phyloP scores from a whole-genome alignment of 2,329 filamentous ascomycete genomes.

The Botrytis paeoniae region DNA sequence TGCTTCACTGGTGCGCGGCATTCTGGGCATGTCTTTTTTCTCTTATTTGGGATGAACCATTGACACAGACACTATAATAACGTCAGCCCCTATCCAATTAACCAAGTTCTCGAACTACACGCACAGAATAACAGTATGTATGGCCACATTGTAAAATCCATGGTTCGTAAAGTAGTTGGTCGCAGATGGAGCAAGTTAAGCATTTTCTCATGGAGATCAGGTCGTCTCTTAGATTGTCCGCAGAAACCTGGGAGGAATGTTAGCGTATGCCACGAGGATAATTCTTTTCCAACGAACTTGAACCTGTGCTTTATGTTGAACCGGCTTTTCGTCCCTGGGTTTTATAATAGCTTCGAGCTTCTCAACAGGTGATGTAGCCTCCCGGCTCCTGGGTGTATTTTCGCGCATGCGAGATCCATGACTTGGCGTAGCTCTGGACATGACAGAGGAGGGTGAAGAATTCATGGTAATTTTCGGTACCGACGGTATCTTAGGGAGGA shows the following conservation, averaged over 20 bases:
- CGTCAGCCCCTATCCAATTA: conserved; percentile 23
- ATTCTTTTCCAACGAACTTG: conserved; percentile 22
- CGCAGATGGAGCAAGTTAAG: conserved; percentile 66
- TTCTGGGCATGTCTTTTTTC: conserved; percentile 65
- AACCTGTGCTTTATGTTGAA: conserved; percentile 25
- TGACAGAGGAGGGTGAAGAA: conserved; percentile 20
- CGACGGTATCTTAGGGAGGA: neutral
- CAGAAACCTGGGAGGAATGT: conserved; percentile 30
- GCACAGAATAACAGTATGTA: conserved; percentile 67
- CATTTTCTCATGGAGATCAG: conserved; percentile 59
- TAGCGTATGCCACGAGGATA: conserved; percentile 8
- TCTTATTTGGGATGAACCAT: conserved; percentile 43
- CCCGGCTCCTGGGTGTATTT: conserved; percentile 15
- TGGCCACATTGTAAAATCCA: conserved; percentile 67
- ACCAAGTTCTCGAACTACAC: conserved; percentile 28
- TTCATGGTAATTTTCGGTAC: conserved; percentile 21
- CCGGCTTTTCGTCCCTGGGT: conserved; percentile 14
- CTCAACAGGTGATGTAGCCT: conserved; percentile 14
- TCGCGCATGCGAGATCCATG: conserved; percentile 13
- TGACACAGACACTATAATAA: conserved; percentile 37
- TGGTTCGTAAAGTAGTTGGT: conserved; percentile 65
- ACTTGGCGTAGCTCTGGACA: conserved; percentile 6
- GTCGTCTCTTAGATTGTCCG: conserved; percentile 42
- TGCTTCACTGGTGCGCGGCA: conserved; percentile 58
- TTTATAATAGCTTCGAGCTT: conserved; percentile 5